Percentiles rank a stretch among this genome's conserved stretches.
Conservation (phyloP, 768 basidiomycete species). For the Boletus huronensis region DNA sequence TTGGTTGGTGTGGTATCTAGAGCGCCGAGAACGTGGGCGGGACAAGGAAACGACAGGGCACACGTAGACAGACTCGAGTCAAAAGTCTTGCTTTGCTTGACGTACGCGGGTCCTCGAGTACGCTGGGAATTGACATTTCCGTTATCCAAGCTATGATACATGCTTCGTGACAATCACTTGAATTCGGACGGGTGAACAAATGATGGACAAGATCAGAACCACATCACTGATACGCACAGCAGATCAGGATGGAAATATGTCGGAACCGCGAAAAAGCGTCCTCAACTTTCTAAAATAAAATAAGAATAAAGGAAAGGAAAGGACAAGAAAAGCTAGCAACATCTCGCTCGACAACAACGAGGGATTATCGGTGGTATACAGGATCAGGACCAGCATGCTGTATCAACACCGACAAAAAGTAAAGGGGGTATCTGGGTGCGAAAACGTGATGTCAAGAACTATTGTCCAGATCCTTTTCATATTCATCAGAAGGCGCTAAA, state of each 20-base stretch:
- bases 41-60: neutral
- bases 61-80: neutral
- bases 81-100: neutral
- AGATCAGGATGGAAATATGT: conserved; percentile 2
- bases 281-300: neutral
- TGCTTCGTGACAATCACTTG: conserved; percentile 5
- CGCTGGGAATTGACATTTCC: neutral
- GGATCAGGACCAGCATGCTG: conserved; percentile 5
- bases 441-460: neutral
- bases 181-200: conserved; percentile 2
- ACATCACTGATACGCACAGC: conserved; percentile 19
- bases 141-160: conserved; percentile 12
- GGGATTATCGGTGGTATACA: conserved; percentile 7
- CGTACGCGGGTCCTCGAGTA: neutral
- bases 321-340: neutral
- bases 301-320: neutral
- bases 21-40: conserved; percentile 34
- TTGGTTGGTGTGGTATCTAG: conserved; percentile 54
- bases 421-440: conserved; percentile 1
- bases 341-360: conserved; percentile 15
- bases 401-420: conserved; percentile 1
- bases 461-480: neutral
- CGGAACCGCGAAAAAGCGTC: neutral
- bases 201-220: neutral
- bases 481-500: neutral